Evolutionary conservation across 495 filamentous ascomycete species (phyloP).

Genomic region (Apodospora peruviana): DNA sequence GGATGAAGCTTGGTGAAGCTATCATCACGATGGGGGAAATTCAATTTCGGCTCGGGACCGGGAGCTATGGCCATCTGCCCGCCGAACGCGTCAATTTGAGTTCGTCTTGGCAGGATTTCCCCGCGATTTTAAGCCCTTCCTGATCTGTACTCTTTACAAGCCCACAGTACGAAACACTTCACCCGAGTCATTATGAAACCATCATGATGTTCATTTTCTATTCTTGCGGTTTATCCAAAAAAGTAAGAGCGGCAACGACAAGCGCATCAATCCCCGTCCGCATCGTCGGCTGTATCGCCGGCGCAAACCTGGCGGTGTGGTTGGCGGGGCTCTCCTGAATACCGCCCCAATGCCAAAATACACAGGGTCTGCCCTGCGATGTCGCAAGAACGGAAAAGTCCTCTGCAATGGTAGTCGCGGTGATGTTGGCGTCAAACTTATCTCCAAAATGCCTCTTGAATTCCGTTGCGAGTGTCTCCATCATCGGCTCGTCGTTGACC

Average conservation of each 20-base stretch:
- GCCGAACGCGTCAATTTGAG: no score
- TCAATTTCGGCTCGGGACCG: background rate
- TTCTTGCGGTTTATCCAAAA: background rate
- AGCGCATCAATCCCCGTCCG: background rate
- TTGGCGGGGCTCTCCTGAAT: slow-evolving; percentile 2
- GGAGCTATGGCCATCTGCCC: slow-evolving; percentile 7
- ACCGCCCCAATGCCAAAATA: slow-evolving; percentile 3
- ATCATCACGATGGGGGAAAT: background rate
- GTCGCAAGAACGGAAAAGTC: slow-evolving; percentile 3
- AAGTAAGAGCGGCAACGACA: slow-evolving; percentile 1
- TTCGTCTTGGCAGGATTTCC: background rate
- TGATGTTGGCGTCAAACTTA: background rate
- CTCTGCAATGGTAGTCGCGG: background rate
- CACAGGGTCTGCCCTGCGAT: background rate
- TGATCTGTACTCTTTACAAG: no score
- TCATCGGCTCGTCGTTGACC: slow-evolving; percentile 2
- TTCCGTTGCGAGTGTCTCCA: background rate
- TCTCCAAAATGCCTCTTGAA: slow-evolving; percentile 1
- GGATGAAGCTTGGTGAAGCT: background rate
- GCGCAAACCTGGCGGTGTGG: slow-evolving; percentile 2
- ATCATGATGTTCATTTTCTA: no score
- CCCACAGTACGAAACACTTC: background rate
- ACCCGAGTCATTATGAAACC: background rate
- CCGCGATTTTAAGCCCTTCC: background rate
- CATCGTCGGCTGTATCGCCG: slow-evolving; percentile 3